These are phyloP conservation scores for Rhizoclosmatium globosum DNA, from an alignment of 192 early-diverging fungal genomes.

Conservation along the genomic window DNA sequence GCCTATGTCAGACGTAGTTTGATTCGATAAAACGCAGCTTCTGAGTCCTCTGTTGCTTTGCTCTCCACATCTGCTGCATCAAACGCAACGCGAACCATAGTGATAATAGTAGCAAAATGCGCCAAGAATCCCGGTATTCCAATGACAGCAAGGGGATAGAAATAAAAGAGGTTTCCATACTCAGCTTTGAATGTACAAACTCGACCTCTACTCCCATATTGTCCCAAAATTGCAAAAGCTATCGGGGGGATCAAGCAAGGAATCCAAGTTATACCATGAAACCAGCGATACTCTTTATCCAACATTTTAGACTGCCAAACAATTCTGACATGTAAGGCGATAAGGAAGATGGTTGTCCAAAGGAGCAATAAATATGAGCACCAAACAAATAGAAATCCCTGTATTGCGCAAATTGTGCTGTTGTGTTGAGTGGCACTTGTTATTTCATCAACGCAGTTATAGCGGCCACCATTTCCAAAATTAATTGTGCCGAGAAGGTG, in stretches of 20 bases:
- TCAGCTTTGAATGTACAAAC: not conserved
- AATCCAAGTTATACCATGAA: not conserved
- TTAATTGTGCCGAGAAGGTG: not conserved
- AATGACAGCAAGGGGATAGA: not conserved
- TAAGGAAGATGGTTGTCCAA: not conserved
- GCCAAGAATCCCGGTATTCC: not conserved
- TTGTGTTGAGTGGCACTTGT: not conserved
- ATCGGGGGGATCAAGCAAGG: not conserved
- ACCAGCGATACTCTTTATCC: not conserved
- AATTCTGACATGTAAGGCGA: constrained; percentile 1
- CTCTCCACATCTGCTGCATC: no score
- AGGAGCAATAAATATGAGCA: not conserved
- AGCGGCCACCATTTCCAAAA: not conserved
- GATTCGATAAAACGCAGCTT: no score
- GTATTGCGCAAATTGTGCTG: not conserved
- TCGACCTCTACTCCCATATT: not conserved
- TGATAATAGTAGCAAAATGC: not conserved
- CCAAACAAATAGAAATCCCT: not conserved
- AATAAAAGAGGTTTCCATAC: not conserved
- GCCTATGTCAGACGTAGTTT: no score
- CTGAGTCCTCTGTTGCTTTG: no score
- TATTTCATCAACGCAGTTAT: constrained; percentile 1
- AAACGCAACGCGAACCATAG: no score
- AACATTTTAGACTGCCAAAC: not conserved
- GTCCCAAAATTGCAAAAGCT: not conserved